These are phyloP conservation scores for Coffea canephora DNA, from an alignment of 257 asterid species.

Conservation along the genomic window DNA sequence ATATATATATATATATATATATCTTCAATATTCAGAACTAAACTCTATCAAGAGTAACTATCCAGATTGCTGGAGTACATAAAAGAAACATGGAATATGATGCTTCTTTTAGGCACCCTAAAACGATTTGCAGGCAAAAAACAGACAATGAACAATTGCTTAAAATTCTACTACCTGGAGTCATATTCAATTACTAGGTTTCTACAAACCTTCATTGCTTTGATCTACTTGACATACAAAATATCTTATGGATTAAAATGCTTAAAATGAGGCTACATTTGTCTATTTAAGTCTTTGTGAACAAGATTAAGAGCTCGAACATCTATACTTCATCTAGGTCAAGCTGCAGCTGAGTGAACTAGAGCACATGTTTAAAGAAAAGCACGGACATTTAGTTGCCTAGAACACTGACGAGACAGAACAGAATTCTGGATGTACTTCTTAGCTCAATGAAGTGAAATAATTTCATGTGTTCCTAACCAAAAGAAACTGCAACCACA, in stretches of 20 bases:
- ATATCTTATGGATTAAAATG: neutral
- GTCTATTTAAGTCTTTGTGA: neutral
- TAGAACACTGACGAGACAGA: neutral
- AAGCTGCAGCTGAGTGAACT: neutral
- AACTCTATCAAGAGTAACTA: neutral
- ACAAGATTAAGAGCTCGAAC: too few species aligned
- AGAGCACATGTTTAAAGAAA: neutral
- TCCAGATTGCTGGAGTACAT: neutral
- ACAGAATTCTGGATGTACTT: neutral
- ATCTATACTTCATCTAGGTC: neutral
- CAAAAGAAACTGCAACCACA: neutral
- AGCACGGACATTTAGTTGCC: neutral
- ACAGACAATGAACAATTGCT: neutral
- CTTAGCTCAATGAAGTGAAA: neutral
- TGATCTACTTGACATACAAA: neutral
- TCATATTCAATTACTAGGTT: neutral
- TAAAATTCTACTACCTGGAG: neutral
- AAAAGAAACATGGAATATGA: neutral
- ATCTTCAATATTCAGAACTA: neutral
- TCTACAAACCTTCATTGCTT: neutral
- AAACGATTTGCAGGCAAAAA: neutral
- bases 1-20: too few species aligned
- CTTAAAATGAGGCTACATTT: neutral
- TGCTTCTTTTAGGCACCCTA: neutral
- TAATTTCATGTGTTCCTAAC: neutral